phyloP scores from a whole-genome alignment of 2,329 filamentous ascomycete genomes.

The Colletotrichum sp. region DNA sequence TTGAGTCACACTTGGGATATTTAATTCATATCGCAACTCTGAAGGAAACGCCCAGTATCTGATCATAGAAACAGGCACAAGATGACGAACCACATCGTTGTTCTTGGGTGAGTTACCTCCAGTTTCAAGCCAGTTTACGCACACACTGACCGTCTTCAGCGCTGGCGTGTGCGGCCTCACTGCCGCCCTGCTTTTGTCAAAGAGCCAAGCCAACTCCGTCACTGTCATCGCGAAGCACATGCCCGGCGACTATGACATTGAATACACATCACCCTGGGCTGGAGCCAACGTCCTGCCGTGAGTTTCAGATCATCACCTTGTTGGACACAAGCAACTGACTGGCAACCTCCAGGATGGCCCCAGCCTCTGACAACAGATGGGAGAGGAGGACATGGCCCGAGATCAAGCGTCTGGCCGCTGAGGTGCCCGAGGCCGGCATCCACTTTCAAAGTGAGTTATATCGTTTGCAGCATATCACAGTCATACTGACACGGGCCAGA shows the following conservation, averaged over 20 bases:
- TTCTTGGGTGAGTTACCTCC: conserved; percentile 35
- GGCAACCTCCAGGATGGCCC: conserved; percentile 33
- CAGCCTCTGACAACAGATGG: conserved; percentile 44
- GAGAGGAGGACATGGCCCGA: conserved; percentile 64
- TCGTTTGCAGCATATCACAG: conserved; percentile 35
- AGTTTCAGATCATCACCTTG: conserved; percentile 28
- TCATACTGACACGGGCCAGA: conserved; percentile 38
- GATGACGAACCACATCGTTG: conserved; percentile 58
- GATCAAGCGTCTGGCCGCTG: conserved; percentile 56
- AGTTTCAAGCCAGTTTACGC: background rate
- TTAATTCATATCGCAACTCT: rapidly evolving
- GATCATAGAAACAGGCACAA: background rate
- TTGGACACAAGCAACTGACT: background rate
- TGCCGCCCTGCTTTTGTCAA: conserved; percentile 52
- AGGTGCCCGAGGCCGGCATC: conserved; percentile 73
- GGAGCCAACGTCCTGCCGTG: conserved; percentile 76
- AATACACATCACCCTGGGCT: conserved; percentile 83
- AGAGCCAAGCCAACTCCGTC: conserved; percentile 43
- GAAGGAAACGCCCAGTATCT: background rate
- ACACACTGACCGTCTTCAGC: conserved; percentile 24
- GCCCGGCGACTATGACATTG: conserved; percentile 84
- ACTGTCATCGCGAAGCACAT: conserved; percentile 70
- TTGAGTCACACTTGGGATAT: background rate
- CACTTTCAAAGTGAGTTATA: conserved; percentile 64
- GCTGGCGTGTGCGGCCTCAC: conserved; percentile 59